Base-by-base conservation (phyloP, 2,329 filamentous ascomycete species). In the Aureobasidium pullulans region DNA sequence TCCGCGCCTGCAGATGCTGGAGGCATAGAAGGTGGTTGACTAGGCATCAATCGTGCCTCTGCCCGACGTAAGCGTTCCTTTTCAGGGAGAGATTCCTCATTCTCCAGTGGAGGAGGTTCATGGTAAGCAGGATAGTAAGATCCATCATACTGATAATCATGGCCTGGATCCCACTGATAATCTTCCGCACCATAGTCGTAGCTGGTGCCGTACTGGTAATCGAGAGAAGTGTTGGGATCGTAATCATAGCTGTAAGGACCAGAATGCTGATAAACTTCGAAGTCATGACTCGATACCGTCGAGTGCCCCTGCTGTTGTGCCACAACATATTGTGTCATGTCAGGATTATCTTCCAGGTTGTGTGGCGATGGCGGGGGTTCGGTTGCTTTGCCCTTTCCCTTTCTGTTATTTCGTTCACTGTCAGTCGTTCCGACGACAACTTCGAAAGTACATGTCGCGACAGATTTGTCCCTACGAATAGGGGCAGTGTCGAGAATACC, bases 401-500 rank as follows among this genome's bases (percentile, higher is more conserved):
- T 79, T 60, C 77, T 78, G 60, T 79, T 79, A 60, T 76, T 69
- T 64, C 81, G 73, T 61, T 81, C 82, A 65, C 85, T 93, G 71
- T 99, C 92, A 37, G 82, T 82, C 0, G 91, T 96, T 1, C 94
- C 94, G 19, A 97, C 85, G 1, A 96, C 79, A 13, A 96, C 83
- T 70, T 96, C 91, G 66, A 96, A 93, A 0, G 87, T 81, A 58
- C 91, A 89, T 0, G 86, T 87, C 23, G 96, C 86, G n/a, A 97
- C 90, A 8, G 90, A 90, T 69, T 96, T 96, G 69, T 96, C 90
- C 42, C 92, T 85, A 52, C 90, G 82, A 29, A 97, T 84, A 48
- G 87, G 84, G 64, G 94, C 87, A 0, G 94, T 99, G 65, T 96
- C 91, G 43, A 96, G 82, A 62, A 96, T 90, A 62, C 86, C 86